Percentiles rank a stretch among this genome's conserved stretches.
Evolutionary conservation across 768 basidiomycete genomes (phyloP).

Genomic region (Cystofilobasidium capitatum): DNA sequence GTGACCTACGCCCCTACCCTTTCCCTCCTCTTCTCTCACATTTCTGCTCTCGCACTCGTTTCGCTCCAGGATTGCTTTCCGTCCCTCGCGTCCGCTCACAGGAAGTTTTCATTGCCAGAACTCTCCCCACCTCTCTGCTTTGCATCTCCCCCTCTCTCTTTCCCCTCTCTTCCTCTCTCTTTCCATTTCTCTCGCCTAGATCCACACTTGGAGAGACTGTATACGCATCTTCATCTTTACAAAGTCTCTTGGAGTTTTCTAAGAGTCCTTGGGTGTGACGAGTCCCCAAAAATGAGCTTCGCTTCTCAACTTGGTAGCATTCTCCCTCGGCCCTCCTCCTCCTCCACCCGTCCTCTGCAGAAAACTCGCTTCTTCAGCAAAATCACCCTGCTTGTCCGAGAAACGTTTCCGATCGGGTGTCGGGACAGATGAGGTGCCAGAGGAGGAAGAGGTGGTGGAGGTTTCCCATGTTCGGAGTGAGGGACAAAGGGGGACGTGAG

Average conservation of each 20-base stretch:
- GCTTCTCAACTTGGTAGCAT: constrained; percentile 7
- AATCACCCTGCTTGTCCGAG: background rate
- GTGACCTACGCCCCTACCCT: too few species aligned
- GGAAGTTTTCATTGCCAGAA: background rate
- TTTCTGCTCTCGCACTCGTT: background rate
- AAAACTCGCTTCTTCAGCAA: constrained; percentile 1
- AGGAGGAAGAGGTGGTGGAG: background rate
- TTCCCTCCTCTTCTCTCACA: background rate
- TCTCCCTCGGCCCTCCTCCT: background rate
- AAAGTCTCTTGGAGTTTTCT: background rate
- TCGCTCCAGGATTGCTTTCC: too few species aligned
- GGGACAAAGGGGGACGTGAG: background rate
- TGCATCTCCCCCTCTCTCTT: background rate
- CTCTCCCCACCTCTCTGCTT: background rate
- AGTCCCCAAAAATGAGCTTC: constrained; percentile 23
- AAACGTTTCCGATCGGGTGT: background rate
- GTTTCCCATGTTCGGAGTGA: constrained; percentile 20
- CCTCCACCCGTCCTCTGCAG: background rate
- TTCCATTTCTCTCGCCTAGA: background rate
- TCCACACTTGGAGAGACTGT: background rate
- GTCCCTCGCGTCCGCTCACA: too few species aligned
- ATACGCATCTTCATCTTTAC: background rate
- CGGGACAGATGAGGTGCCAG: background rate
- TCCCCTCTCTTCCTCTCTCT: background rate
- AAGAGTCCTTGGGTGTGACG: background rate